These are phyloP conservation scores for Trichaptum fuscoviolaceum DNA, from an alignment of 768 basidiomycete genomes.

Conservation along the genomic window DNA sequence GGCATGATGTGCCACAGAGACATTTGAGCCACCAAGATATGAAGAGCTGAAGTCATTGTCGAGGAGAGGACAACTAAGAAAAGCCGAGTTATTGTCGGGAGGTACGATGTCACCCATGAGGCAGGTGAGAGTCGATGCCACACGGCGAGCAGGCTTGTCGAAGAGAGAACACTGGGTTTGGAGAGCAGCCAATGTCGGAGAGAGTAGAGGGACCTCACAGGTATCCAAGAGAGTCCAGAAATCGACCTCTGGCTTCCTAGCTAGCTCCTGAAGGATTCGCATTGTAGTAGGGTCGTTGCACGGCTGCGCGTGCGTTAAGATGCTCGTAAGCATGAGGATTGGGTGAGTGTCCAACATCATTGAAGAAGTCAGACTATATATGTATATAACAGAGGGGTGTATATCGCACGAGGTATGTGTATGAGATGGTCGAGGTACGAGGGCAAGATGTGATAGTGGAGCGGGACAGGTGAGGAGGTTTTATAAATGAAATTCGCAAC, in stretches of 20 bases:
- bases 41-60: neutral
- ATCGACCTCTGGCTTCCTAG: neutral
- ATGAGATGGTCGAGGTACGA: neutral
- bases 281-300: neutral
- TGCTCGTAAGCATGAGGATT: neutral
- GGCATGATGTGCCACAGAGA: neutral
- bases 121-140: neutral
- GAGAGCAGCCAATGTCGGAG: neutral
- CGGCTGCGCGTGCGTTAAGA: neutral
- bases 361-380: neutral
- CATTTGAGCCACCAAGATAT: neutral
- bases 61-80: neutral
- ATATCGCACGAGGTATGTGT: neutral
- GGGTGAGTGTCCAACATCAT: neutral
- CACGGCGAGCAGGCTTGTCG: neutral
- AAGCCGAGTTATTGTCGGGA: neutral
- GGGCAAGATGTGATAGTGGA: neutral
- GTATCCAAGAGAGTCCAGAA: neutral
- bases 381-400: neutral
- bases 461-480: neutral
- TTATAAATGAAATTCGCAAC: neutral
- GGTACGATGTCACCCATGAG: neutral
- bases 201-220: neutral
- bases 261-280: neutral
- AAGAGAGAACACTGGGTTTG: neutral